Conservation (phyloP, 257 asterid genomes). For the Nicotiana otophora region DNA sequence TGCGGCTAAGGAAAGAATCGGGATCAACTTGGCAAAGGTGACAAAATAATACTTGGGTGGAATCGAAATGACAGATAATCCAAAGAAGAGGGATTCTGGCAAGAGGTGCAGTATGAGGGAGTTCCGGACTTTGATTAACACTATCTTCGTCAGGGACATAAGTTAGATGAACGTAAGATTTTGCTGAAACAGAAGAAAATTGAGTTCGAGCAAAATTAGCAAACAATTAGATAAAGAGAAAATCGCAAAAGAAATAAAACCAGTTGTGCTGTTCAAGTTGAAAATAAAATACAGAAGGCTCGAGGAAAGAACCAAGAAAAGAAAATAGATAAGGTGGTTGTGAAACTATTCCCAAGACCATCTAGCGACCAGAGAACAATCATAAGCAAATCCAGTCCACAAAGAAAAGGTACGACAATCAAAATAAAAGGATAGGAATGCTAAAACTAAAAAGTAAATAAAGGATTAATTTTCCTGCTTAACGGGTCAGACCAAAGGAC, state of each 20-base stretch:
- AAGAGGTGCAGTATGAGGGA: background rate
- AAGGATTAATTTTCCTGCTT: too few species aligned
- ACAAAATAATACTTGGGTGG: background rate
- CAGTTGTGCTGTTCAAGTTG: background rate
- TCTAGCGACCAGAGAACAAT: background rate
- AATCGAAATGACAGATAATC: background rate
- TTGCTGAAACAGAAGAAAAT: background rate
- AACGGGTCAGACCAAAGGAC: too few species aligned
- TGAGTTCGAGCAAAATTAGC: background rate
- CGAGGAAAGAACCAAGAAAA: constrained; percentile 2
- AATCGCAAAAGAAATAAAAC: background rate
- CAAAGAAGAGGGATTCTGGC: background rate
- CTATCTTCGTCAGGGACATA: background rate
- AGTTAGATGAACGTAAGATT: background rate
- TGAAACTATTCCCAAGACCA: background rate
- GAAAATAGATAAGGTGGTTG: background rate
- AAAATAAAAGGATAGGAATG: too few species aligned
- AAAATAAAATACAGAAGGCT: background rate
- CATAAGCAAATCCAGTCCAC: too few species aligned
- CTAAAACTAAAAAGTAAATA: too few species aligned
- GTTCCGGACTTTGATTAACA: background rate
- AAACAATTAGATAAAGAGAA: background rate
- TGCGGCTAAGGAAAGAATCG: background rate
- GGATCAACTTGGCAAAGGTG: background rate
- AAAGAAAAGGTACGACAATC: too few species aligned